Evolutionary conservation across 2,329 filamentous ascomycete species (phyloP).

Genomic region (Colletotrichum sojae): DNA sequence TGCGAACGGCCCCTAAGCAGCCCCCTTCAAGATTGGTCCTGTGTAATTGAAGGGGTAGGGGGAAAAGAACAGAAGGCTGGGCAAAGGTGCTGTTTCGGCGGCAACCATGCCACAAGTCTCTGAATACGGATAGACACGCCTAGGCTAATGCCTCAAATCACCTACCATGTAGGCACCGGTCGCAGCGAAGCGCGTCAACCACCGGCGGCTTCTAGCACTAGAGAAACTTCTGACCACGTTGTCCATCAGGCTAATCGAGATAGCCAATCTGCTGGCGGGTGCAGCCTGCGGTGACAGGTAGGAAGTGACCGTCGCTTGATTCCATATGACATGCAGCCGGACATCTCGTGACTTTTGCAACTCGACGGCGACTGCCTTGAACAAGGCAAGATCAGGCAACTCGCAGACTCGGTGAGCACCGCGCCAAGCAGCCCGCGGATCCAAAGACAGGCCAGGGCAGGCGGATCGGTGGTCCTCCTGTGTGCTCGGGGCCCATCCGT

Average conservation of each 20-base stretch:
- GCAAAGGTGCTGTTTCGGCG: conserved; percentile 9
- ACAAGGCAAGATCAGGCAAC: conserved; percentile 38
- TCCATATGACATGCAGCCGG: conserved; percentile 27
- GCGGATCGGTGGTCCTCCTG: conserved; percentile 19
- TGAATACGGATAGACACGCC: conserved; percentile 7
- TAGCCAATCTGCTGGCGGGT: conserved; percentile 3
- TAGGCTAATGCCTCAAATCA: not conserved
- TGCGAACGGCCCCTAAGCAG: conserved; percentile 7
- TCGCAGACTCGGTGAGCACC: conserved; percentile 27
- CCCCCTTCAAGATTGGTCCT: not conserved
- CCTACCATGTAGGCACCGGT: not conserved
- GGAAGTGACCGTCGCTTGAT: not conserved
- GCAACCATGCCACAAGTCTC: conserved; percentile 11
- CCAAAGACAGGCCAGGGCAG: conserved; percentile 23
- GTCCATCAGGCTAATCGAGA: not conserved
- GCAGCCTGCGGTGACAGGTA: conserved; percentile 14
- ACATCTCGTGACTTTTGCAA: conserved; percentile 36
- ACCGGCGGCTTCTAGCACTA: not conserved
- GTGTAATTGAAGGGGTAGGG: conserved; percentile 21
- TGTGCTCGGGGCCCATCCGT: conserved; percentile 27
- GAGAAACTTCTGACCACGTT: no score
- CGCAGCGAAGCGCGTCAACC: conserved; percentile 16
- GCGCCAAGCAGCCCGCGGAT: conserved; percentile 30
- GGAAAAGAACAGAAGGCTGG: conserved; percentile 3
- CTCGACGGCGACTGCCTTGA: conserved; percentile 15